Conservation (phyloP, 768 basidiomycete species). For the Strobilomyces echinocephalus region DNA sequence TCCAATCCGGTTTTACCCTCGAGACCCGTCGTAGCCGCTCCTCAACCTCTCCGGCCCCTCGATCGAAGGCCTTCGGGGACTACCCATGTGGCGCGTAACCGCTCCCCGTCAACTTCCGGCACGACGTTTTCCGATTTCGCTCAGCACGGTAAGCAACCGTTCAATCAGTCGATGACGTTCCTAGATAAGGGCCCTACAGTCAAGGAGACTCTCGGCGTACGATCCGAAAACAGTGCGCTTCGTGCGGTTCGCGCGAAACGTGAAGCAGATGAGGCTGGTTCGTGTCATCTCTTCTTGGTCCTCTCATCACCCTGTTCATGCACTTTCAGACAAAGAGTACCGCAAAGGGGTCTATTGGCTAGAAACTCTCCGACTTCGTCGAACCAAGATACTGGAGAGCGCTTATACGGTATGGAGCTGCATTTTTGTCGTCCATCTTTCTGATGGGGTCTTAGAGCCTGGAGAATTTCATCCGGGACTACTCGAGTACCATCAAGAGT, state of each 20-base stretch:
- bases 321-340: conserved; percentile 74
- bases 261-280: conserved; percentile 88
- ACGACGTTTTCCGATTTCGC: conserved; percentile 85
- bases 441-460: conserved; percentile 52
- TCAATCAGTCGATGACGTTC: conserved; percentile 83
- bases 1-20: conserved; percentile 44
- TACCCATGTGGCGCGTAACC: conserved; percentile 49
- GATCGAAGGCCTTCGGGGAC: conserved; percentile 70
- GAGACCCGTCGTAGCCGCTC: conserved; percentile 57
- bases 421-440: not conserved
- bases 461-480: conserved; percentile 73
- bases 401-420: conserved; percentile 62
- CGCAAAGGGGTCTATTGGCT: conserved; percentile 86
- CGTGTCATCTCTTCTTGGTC: conserved; percentile 13
- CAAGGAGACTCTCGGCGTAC: conserved; percentile 55
- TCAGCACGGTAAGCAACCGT: conserved; percentile 81
- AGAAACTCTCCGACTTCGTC: conserved; percentile 80
- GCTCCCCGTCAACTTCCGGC: conserved; percentile 78
- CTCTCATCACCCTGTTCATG: conserved; percentile 1
- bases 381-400: conserved; percentile 76
- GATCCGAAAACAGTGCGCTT: conserved; percentile 60
- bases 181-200: conserved; percentile 70
- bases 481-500: conserved; percentile 56
- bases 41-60: conserved; percentile 70
- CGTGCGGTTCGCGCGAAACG: conserved; percentile 78